phyloP scores from a whole-genome alignment of 805 yeast genomes.

The Metschnikowia dekortorum region DNA sequence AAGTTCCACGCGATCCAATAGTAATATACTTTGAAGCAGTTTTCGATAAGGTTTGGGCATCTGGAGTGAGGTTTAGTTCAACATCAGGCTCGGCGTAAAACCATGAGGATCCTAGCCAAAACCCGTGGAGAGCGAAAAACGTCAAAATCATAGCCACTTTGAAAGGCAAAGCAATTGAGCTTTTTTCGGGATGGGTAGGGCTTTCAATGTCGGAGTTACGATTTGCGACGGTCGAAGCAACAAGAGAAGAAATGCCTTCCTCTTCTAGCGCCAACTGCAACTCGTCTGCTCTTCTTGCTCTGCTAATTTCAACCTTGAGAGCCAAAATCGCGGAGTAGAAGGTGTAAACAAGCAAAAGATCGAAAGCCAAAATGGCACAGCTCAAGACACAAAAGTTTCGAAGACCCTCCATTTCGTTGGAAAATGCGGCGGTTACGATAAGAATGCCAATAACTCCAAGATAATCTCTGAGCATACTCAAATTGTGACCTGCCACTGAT shows the following conservation, averaged over 20 bases:
- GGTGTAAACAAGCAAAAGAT: conserved; percentile 68
- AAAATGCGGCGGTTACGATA: conserved; percentile 58
- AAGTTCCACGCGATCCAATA: conserved; percentile 45
- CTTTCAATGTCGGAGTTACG: conserved; percentile 28
- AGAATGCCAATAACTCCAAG: conserved; percentile 68
- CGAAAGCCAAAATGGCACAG: conserved; percentile 65
- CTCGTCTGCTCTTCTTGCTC: conserved; percentile 76
- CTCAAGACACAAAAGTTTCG: conserved; percentile 76
- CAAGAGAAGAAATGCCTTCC: conserved; percentile 75
- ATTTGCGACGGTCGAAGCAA: conserved; percentile 67
- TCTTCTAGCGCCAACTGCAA: conserved; percentile 82
- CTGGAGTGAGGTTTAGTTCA: conserved; percentile 12
- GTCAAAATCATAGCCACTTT: conserved; percentile 57
- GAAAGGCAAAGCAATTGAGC: conserved; percentile 44
- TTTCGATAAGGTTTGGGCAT: conserved; percentile 30
- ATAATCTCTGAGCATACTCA: conserved; percentile 69
- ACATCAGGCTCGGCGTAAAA: conserved; percentile 31
- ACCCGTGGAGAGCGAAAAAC: conserved; percentile 60
- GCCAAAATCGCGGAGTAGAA: conserved; percentile 81
- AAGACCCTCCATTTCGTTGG: conserved; percentile 66
- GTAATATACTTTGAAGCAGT: conserved; percentile 41
- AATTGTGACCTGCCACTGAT: conserved; percentile 40
- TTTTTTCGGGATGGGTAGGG: conserved; percentile 22
- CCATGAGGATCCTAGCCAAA: conserved; percentile 71
- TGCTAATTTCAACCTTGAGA: conserved; percentile 80